Conservation (phyloP, 192 early-diverging fungal species). For the Coemansia sp. region DNA sequence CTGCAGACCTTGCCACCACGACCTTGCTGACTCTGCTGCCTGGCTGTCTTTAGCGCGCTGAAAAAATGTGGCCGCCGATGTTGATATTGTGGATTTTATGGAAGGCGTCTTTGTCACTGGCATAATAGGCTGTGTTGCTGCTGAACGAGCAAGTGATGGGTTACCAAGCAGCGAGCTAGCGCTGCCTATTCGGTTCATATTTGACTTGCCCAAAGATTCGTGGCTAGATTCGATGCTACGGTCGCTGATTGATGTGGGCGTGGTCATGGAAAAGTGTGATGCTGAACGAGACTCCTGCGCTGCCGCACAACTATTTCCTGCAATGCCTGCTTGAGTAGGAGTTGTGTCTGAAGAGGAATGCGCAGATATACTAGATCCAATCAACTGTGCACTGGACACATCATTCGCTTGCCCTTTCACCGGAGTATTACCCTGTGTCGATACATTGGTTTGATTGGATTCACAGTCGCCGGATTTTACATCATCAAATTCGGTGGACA, state of each 20-base stretch:
- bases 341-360: background rate
- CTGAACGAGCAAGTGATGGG: conserved; percentile 7
- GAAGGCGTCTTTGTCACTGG: conserved; percentile 6
- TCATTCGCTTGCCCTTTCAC: no score
- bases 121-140: conserved; percentile 2
- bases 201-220: conserved; percentile 9
- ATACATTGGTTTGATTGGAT: no score
- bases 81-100: conserved; percentile 30
- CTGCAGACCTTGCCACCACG: conserved; percentile 52
- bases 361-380: background rate
- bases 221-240: conserved; percentile 16
- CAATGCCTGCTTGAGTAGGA: background rate
- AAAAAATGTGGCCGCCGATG: conserved; percentile 32
- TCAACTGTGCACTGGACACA: no score
- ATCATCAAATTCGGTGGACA: no score
- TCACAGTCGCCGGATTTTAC: no score
- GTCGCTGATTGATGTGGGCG: conserved; percentile 19
- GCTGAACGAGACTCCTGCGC: conserved; percentile 7
- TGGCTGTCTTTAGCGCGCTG: conserved; percentile 50
- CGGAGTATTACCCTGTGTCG: no score
- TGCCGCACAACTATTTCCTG: conserved; percentile 6
- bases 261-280: conserved; percentile 18
- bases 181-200: conserved; percentile 3
- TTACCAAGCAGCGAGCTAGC: background rate
- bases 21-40: conserved; percentile 47